These are phyloP conservation scores for Talaromyces sp. DNA, from an alignment of 2,329 filamentous ascomycete genomes.

Conservation along the genomic window DNA sequence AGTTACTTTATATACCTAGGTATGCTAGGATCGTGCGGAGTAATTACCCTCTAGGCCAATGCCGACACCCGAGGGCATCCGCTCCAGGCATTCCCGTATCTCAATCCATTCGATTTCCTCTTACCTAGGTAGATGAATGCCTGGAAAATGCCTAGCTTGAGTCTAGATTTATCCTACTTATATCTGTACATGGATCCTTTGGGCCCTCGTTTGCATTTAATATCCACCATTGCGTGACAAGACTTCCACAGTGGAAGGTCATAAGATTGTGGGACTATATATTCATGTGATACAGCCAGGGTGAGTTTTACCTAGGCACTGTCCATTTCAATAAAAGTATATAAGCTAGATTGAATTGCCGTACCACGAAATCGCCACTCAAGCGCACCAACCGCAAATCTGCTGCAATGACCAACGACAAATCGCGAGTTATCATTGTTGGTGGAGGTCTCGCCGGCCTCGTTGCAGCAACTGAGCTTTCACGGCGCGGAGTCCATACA, in stretches of 20 bases:
- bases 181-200: neutral
- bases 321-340: neutral
- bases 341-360: too few species aligned
- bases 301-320: neutral
- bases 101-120: too few species aligned
- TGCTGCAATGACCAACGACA: neutral
- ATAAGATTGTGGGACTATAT: neutral
- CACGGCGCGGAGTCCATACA: constrained; percentile 25
- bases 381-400: too few species aligned
- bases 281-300: neutral
- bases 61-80: neutral
- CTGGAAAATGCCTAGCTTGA: neutral
- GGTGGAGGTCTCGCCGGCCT: constrained; percentile 32
- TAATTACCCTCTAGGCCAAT: neutral
- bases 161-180: neutral
- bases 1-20: too few species aligned
- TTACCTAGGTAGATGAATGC: too few species aligned
- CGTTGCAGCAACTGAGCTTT: constrained; percentile 31
- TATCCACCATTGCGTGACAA: neutral
- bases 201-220: neutral
- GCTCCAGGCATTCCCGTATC: neutral
- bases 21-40: neutral
- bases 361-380: neutral
- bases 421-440: constrained; percentile 25
- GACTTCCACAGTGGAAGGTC: too few species aligned